These are phyloP conservation scores for Pinus taeda DNA, from an alignment of 75 land plant species.

Conservation along the genomic window DNA sequence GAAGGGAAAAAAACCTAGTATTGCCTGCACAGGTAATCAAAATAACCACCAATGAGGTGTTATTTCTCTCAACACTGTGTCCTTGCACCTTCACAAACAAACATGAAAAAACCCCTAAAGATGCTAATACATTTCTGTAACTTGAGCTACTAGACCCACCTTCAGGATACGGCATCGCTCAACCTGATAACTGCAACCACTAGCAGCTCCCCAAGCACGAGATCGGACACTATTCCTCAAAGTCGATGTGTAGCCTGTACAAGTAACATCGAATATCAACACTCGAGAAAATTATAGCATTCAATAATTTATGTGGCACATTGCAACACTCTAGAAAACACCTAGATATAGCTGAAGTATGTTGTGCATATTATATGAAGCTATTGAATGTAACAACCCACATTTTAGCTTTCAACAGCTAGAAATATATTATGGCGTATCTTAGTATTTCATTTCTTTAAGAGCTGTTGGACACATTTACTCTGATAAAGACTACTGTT, in stretches of 20 bases:
- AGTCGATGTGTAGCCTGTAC: slow-evolving; percentile 79
- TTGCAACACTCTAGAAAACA: background rate
- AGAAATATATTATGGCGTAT: too few species aligned
- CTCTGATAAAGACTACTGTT: too few species aligned
- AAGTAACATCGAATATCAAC: background rate
- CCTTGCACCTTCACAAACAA: slow-evolving; percentile 4
- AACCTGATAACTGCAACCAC: slow-evolving; percentile 88
- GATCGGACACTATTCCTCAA: slow-evolving; percentile 94
- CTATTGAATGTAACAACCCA: too few species aligned
- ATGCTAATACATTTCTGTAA: background rate
- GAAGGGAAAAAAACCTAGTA: background rate
- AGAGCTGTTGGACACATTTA: too few species aligned
- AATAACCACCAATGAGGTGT: background rate
- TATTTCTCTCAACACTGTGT: background rate
- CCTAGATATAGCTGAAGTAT: background rate
- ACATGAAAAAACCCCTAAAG: background rate
- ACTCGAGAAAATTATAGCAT: background rate
- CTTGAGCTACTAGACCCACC: slow-evolving; percentile 28
- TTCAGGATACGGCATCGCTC: slow-evolving; percentile 88
- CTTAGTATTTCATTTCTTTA: too few species aligned
- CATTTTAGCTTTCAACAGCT: too few species aligned
- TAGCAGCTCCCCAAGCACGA: slow-evolving; percentile 98
- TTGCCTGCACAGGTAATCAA: background rate
- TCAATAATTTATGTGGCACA: slow-evolving; percentile 4
- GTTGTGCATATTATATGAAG: background rate